Conservation (phyloP, 2,329 filamentous ascomycete species). For the Scedosporium apiospermum region DNA sequence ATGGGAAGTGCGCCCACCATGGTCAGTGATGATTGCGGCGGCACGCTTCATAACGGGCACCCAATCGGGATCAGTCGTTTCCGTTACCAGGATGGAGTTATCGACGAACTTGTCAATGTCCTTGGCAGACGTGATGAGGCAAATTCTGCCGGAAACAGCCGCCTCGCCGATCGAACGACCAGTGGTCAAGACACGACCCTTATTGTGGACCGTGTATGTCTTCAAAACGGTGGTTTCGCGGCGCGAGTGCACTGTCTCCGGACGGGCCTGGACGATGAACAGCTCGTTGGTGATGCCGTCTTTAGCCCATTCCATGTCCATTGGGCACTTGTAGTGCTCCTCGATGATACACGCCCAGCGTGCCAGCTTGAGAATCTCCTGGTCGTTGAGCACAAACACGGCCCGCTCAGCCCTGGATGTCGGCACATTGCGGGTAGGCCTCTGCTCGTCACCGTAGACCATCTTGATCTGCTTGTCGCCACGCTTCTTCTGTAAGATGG, state of each 20-base stretch:
- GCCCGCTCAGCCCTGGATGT: constrained; percentile 24
- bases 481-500: constrained; percentile 23
- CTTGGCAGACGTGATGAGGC: constrained; percentile 19
- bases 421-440: constrained; percentile 23
- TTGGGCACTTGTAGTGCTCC: constrained; percentile 22
- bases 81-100: constrained; percentile 23
- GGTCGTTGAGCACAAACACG: constrained; percentile 21
- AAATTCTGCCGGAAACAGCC: constrained; percentile 21
- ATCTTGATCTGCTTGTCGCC: constrained; percentile 25
- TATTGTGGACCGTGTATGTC: constrained; percentile 20
- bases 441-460: constrained; percentile 19
- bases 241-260: constrained; percentile 26
- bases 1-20: constrained; percentile 27
- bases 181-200: constrained; percentile 17
- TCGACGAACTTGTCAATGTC: constrained; percentile 23
- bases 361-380: constrained; percentile 23
- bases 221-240: constrained; percentile 19
- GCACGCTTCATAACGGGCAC: constrained; percentile 27
- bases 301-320: constrained; percentile 30
- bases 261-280: constrained; percentile 26
- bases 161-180: constrained; percentile 24
- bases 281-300: constrained; percentile 19
- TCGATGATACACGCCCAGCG: constrained; percentile 26
- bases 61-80: constrained; percentile 27
- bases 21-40: constrained; percentile 25